Conservation (phyloP, 106 monocot species). For the Apostasia ramifera region DNA sequence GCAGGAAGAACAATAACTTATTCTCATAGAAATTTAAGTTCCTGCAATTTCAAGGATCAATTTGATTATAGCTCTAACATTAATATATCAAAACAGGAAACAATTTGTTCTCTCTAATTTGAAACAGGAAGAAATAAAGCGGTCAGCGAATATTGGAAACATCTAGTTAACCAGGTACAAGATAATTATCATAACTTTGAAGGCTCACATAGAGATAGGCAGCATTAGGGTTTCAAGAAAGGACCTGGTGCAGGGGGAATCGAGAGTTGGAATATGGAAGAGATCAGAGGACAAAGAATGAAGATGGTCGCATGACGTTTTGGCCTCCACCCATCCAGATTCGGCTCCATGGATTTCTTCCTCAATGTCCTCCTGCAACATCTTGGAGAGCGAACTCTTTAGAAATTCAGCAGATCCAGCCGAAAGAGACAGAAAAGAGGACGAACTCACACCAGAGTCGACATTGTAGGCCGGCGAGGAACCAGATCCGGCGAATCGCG, state of each 20-base stretch:
- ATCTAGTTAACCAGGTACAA: neutral
- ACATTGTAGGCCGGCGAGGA: too few species aligned
- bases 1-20: too few species aligned
- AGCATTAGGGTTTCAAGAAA: conserved; percentile 5
- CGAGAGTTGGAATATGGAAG: conserved; percentile 45
- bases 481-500: too few species aligned
- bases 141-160: neutral
- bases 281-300: conserved; percentile 48
- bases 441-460: too few species aligned
- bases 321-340: conserved; percentile 83
- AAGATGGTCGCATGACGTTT: conserved; percentile 60
- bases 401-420: too few species aligned
- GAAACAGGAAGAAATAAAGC: too few species aligned
- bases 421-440: too few species aligned
- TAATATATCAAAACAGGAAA: too few species aligned
- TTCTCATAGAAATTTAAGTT: too few species aligned
- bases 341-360: conserved; percentile 42
- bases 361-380: conserved; percentile 14
- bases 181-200: neutral
- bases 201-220: neutral
- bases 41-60: too few species aligned
- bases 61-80: too few species aligned
- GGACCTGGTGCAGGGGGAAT: conserved; percentile 53
- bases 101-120: too few species aligned
- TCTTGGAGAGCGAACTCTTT: neutral